Evolutionary conservation across 495 filamentous ascomycete species (phyloP).

Genomic region (Hypoxylon subgilvum): DNA sequence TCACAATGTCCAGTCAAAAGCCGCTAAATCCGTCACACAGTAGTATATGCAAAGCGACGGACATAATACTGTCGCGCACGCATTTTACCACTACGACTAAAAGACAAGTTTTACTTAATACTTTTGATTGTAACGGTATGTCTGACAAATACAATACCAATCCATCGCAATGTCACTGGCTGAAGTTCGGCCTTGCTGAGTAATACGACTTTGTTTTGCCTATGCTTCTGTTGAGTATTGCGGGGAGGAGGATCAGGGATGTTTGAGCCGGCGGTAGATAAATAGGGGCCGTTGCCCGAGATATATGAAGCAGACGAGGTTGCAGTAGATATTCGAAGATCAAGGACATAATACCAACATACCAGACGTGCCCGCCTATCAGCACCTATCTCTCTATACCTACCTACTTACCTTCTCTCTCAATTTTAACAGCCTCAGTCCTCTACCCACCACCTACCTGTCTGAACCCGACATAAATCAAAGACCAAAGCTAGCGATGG

Average conservation of each 20-base stretch:
- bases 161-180: too few species aligned
- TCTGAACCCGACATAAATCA: not conserved
- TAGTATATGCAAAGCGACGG: not conserved
- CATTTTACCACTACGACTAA: too few species aligned
- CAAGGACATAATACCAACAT: not conserved
- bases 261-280: conserved; percentile 8
- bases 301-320: not conserved
- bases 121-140: too few species aligned
- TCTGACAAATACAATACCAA: too few species aligned
- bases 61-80: conserved; percentile 4
- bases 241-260: too few species aligned
- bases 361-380: not conserved
- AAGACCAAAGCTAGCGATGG: conserved; percentile 24
- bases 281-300: conserved; percentile 6
- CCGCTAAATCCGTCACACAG: conserved; percentile 20
- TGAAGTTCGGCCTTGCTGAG: too few species aligned
- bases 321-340: not conserved
- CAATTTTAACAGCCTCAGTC: not conserved
- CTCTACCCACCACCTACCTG: not conserved
- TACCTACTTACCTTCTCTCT: not conserved
- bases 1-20: not conserved
- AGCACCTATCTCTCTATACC: not conserved
- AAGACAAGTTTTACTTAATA: too few species aligned
- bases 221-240: too few species aligned
- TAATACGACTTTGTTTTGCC: too few species aligned